A percentile compares a stretch with the other conserved stretches of the same genome.
Conservation (phyloP, 805 yeast genomes). For the Candida railenensis region DNA sequence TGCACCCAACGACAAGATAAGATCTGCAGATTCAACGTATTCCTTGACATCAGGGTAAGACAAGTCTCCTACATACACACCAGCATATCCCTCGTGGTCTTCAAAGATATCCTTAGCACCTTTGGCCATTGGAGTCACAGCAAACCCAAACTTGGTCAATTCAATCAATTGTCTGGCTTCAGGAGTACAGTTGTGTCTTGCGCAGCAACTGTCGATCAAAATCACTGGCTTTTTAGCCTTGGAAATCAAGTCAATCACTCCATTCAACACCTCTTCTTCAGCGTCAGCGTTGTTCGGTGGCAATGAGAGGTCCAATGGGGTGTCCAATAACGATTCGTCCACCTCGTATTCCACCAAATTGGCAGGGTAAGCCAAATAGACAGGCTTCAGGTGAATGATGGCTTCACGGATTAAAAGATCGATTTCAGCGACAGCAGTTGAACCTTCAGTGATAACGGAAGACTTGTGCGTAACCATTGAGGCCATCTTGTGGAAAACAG, state of each 20-base stretch:
- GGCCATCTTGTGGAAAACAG: constrained; percentile 37
- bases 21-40: constrained; percentile 19
- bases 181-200: constrained; percentile 16
- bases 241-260: constrained; percentile 21
- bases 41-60: constrained; percentile 22
- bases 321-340: constrained; percentile 25
- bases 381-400: constrained; percentile 32
- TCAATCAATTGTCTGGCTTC: constrained; percentile 18
- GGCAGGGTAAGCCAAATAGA: constrained; percentile 34
- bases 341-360: constrained; percentile 34
- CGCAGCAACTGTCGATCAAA: constrained; percentile 21
- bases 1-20: constrained; percentile 22
- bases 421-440: constrained; percentile 29
- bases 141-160: constrained; percentile 16
- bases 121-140: constrained; percentile 24
- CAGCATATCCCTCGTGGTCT: constrained; percentile 17
- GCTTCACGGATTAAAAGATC: constrained; percentile 34
- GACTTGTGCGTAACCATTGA: constrained; percentile 31
- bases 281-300: constrained; percentile 29
- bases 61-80: constrained; percentile 22
- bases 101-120: constrained; percentile 19
- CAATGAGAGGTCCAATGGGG: constrained; percentile 27
- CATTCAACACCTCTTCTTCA: constrained; percentile 29
- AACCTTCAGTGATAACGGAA: constrained; percentile 26
- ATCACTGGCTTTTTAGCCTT: constrained; percentile 18